Conservation (phyloP, 2,329 filamentous ascomycete species). For the Fusarium buxicola region DNA sequence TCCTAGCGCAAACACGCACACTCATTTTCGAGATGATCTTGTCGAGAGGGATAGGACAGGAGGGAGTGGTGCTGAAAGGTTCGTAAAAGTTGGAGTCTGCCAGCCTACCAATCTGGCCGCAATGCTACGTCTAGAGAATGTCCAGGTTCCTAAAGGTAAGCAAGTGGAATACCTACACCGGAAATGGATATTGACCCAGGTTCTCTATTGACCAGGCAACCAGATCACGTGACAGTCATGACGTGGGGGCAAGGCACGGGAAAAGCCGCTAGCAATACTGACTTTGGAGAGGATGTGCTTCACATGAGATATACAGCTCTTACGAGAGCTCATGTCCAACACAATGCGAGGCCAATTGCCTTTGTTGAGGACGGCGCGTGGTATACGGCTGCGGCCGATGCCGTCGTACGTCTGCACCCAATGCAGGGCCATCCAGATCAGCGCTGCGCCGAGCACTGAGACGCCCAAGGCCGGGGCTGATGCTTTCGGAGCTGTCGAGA, state of each 20-base stretch:
- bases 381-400: slow-evolving; percentile 46
- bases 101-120: slow-evolving; percentile 43
- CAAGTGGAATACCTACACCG: too few relatives aligned
- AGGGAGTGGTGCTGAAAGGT: slow-evolving; percentile 22
- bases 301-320: slow-evolving; percentile 34
- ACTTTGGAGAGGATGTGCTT: slow-evolving; percentile 26
- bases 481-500: slow-evolving; percentile 64
- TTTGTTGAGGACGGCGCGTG: slow-evolving; percentile 52
- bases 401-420: slow-evolving; percentile 62
- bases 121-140: slow-evolving; percentile 38
- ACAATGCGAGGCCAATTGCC: slow-evolving; percentile 60
- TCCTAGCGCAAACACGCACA: slow-evolving; percentile 89
- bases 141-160: slow-evolving; percentile 35
- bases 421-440: slow-evolving; percentile 73
- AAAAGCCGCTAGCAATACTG: slow-evolving; percentile 47
- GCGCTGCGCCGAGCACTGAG: slow-evolving; percentile 68
- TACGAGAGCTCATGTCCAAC: slow-evolving; percentile 35
- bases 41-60: slow-evolving; percentile 9
- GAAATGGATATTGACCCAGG: too few relatives aligned
- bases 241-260: slow-evolving; percentile 45
- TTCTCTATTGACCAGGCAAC: slow-evolving; percentile 46
- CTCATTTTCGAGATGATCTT: slow-evolving; percentile 58
- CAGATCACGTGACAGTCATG: slow-evolving; percentile 39
- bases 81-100: slow-evolving; percentile 33
- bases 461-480: slow-evolving; percentile 63